These are phyloP conservation scores for Pseudopyrenochaeta lycopersici DNA, from an alignment of 2,329 filamentous ascomycete species.

Conservation along the genomic window DNA sequence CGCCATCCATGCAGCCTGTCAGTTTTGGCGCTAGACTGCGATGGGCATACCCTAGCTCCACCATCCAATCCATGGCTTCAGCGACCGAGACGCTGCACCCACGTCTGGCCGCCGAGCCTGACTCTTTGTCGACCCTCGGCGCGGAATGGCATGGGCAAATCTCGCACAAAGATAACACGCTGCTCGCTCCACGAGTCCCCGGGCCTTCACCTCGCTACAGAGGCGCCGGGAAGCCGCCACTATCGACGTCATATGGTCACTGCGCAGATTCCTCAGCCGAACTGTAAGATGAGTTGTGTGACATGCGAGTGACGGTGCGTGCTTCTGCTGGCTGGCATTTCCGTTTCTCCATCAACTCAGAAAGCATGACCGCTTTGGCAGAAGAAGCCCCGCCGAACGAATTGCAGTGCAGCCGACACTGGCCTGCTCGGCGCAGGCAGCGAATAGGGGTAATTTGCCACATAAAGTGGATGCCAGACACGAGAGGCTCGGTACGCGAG, in stretches of 20 bases:
- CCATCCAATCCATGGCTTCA: background rate
- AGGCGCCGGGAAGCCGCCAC: background rate
- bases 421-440: background rate
- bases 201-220: background rate
- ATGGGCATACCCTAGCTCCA: constrained; percentile 5
- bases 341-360: background rate
- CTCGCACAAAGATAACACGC: too few species aligned
- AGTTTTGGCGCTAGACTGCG: constrained; percentile 8
- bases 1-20: constrained; percentile 13
- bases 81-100: background rate
- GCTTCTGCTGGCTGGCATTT: background rate
- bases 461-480: background rate
- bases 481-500: background rate
- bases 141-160: too few species aligned
- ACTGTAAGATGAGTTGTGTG: constrained; percentile 12
- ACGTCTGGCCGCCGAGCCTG: background rate
- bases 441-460: constrained; percentile 1
- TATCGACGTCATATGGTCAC: constrained; percentile 7
- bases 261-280: constrained; percentile 8
- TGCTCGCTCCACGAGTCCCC: background rate
- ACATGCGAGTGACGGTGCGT: constrained; percentile 1
- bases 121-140: background rate
- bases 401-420: background rate
- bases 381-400: background rate
- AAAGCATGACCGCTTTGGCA: background rate